phyloP scores from a whole-genome alignment of 2,329 filamentous ascomycete species.

The Fusarium tuaranense region DNA sequence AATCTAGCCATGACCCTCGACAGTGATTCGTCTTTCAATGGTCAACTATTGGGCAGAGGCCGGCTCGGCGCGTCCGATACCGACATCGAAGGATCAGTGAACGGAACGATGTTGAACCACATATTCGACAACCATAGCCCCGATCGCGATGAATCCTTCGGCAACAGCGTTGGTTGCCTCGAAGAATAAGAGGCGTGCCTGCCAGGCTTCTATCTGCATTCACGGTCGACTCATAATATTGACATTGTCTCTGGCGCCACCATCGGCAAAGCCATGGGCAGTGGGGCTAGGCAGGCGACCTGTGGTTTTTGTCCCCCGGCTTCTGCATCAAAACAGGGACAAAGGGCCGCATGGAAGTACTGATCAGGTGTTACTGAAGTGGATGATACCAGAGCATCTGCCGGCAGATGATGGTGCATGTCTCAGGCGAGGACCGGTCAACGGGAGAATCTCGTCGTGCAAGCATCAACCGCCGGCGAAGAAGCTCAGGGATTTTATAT shows the following conservation, averaged over 20 bases:
- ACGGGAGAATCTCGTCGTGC: neutral
- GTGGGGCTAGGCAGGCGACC: neutral
- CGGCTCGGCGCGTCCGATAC: neutral
- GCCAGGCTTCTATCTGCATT: neutral
- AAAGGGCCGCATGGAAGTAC: neutral
- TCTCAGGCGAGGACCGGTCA: neutral
- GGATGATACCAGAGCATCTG: neutral
- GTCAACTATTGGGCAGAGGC: neutral
- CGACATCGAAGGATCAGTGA: neutral
- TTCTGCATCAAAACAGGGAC: neutral
- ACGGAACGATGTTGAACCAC: neutral
- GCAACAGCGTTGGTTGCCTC: neutral
- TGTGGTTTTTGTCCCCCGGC: neutral
- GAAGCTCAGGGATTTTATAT: neutral
- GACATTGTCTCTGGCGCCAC: neutral
- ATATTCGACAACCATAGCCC: neutral
- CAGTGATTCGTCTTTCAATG: neutral
- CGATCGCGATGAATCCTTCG: neutral
- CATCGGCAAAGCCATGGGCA: neutral
- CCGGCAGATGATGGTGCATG: neutral
- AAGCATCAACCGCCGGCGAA: neutral
- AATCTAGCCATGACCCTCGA: accelerated
- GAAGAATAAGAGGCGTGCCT: too few relatives aligned
- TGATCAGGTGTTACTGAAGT: neutral
- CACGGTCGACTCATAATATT: neutral